Percentiles rank a stretch among this genome's conserved stretches.
phyloP scores from a whole-genome alignment of 2,329 filamentous ascomycete genomes.

The Paracamarosporium sp. region DNA sequence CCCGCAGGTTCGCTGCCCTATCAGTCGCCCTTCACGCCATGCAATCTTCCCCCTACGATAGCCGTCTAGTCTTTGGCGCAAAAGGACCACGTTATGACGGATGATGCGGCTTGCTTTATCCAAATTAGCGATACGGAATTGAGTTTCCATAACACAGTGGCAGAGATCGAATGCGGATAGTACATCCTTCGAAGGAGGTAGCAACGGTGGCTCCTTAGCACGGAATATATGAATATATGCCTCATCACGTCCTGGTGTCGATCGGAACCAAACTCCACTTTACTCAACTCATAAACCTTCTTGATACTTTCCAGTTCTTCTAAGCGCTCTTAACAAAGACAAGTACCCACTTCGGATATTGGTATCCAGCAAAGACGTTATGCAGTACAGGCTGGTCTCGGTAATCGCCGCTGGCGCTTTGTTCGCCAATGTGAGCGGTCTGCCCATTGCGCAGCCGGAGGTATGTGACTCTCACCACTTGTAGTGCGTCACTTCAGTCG shows the following conservation, averaged over 20 bases:
- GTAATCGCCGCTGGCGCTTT: slow-evolving; percentile 31
- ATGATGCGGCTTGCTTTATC: slow-evolving; percentile 29
- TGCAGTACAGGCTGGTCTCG: slow-evolving; percentile 38
- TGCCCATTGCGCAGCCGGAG: slow-evolving; percentile 30
- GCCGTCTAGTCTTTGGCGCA: slow-evolving; percentile 19
- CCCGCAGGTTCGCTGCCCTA: slow-evolving; percentile 13
- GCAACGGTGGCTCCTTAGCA: slow-evolving; percentile 23
- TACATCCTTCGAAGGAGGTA: slow-evolving; percentile 18
- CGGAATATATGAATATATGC: slow-evolving; percentile 25
- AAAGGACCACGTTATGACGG: slow-evolving; percentile 23
- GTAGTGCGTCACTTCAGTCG: background rate
- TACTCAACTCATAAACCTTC: slow-evolving; percentile 13
- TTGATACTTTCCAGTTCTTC: background rate
- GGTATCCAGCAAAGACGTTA: slow-evolving; percentile 13
- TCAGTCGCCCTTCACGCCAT: slow-evolving; percentile 19
- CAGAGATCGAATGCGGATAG: slow-evolving; percentile 11
- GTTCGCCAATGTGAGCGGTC: slow-evolving; percentile 25
- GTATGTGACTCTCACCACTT: slow-evolving; percentile 17
- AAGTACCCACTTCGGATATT: slow-evolving; percentile 11
- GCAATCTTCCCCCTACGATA: slow-evolving; percentile 15
- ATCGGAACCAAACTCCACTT: slow-evolving; percentile 15
- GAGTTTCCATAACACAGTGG: slow-evolving; percentile 11
- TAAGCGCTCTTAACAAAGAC: background rate
- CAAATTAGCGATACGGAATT: slow-evolving; percentile 31
- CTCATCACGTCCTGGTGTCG: slow-evolving; percentile 15